phyloP scores from a whole-genome alignment of 495 filamentous ascomycete genomes.

The Chaetomium cochliodes region DNA sequence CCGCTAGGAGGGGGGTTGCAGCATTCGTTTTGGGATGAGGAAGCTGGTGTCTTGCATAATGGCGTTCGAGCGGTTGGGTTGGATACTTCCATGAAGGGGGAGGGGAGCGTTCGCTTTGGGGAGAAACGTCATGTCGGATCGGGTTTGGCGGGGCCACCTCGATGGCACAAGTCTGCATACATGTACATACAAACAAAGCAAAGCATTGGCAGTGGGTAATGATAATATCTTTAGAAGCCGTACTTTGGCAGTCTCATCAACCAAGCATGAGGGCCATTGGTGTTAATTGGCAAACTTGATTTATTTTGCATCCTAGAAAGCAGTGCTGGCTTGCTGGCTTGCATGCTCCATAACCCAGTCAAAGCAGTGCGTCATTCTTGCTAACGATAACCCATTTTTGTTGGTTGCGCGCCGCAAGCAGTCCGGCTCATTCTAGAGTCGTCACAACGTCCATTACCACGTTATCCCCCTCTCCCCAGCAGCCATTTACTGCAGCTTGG shows the following conservation, averaged over 20 bases:
- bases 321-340: conserved; percentile 1
- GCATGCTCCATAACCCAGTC: conserved; percentile 12
- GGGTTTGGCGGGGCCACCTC: neutral
- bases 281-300: neutral
- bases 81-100: neutral
- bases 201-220: neutral
- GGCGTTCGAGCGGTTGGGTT: neutral
- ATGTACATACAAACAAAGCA: too few species aligned
- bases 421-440: conserved; percentile 1
- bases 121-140: neutral
- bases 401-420: conserved; percentile 2
- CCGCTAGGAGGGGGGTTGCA: too few species aligned
- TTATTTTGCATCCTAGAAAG: conserved; percentile 4
- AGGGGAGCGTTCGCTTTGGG: neutral
- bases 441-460: conserved; percentile 5
- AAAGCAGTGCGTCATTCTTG: conserved; percentile 14
- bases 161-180: conserved; percentile 1
- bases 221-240: neutral
- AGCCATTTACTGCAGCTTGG: conserved; percentile 63
- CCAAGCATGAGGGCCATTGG: neutral
- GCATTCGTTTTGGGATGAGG: neutral
- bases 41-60: neutral
- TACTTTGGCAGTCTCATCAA: neutral
- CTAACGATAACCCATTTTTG: conserved; percentile 15
- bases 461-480: neutral